These are phyloP conservation scores for Termitomyces eurrhizus DNA, from an alignment of 768 basidiomycete species.

Conservation along the genomic window DNA sequence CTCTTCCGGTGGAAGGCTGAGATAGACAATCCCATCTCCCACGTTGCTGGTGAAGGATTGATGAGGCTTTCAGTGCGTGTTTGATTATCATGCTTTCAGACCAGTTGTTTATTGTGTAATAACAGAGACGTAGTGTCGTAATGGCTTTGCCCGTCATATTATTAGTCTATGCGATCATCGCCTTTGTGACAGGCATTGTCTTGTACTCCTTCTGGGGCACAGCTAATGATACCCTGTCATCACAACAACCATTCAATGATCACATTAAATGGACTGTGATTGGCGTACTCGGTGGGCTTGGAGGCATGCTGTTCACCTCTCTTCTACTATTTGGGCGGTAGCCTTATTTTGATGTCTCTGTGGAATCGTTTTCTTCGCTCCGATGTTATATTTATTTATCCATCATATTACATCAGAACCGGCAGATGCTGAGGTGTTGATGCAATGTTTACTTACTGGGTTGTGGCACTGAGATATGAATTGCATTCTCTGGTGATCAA, in stretches of 20 bases:
- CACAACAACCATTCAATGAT: not conserved
- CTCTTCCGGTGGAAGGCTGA: constrained; percentile 70
- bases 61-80: constrained; percentile 41
- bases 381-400: not conserved
- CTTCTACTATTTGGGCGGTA: not conserved
- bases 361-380: not conserved
- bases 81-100: not conserved
- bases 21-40: constrained; percentile 45
- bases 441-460: not conserved
- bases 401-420: not conserved
- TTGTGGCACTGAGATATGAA: not conserved
- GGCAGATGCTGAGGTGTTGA: not conserved
- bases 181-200: constrained; percentile 58
- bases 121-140: constrained; percentile 56
- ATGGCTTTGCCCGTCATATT: constrained; percentile 74
- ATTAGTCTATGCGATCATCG: constrained; percentile 65
- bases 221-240: not conserved
- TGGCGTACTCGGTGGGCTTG: constrained; percentile 20
- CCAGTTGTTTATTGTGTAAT: not conserved
- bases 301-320: not conserved
- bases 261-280: not conserved
- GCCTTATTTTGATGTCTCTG: not conserved
- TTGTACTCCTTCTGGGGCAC: not conserved
- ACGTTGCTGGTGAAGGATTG: constrained; percentile 56
- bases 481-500: too few species aligned